These are phyloP conservation scores for Pestalotiopsis sp. DNA, from an alignment of 2,329 filamentous ascomycete genomes.

Conservation along the genomic window DNA sequence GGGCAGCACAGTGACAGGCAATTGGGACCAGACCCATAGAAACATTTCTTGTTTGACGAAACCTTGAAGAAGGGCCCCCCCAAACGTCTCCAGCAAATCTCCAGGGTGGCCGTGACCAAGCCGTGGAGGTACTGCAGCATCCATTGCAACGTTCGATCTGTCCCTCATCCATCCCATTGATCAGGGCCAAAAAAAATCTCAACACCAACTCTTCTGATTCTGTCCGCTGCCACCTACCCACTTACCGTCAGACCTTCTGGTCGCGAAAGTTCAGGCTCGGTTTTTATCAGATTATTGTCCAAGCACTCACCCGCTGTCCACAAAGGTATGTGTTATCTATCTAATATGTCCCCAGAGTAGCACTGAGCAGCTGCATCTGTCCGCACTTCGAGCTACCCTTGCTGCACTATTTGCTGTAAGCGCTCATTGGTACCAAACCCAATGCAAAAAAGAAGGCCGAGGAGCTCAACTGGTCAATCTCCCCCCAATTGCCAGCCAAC, in stretches of 20 bases:
- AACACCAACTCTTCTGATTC: too few relatives aligned
- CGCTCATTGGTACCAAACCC: conserved; percentile 7
- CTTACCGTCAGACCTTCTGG: too few relatives aligned
- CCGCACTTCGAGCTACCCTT: not conserved
- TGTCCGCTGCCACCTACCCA: too few relatives aligned
- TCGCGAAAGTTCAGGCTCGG: too few relatives aligned
- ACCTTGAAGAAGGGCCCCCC: not conserved
- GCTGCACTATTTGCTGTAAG: not conserved
- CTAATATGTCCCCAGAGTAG: not conserved
- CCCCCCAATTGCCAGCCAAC: conserved; percentile 21
- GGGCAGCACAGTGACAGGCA: not conserved
- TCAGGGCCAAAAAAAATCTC: not conserved
- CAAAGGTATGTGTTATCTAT: not conserved
- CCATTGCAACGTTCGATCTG: not conserved
- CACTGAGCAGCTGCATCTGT: not conserved
- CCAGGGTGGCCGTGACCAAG: conserved; percentile 1
- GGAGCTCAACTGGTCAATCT: conserved; percentile 29
- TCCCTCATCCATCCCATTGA: not conserved
- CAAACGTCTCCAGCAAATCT: not conserved
- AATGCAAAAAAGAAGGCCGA: not conserved
- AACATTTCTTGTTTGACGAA: conserved; percentile 8
- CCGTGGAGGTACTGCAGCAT: not conserved
- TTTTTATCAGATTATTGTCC: not conserved
- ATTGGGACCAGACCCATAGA: conserved; percentile 1
- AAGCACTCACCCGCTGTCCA: not conserved